Base-by-base conservation (phyloP, 2,329 filamentous ascomycete species). In the Aspergillus intermedius region DNA sequence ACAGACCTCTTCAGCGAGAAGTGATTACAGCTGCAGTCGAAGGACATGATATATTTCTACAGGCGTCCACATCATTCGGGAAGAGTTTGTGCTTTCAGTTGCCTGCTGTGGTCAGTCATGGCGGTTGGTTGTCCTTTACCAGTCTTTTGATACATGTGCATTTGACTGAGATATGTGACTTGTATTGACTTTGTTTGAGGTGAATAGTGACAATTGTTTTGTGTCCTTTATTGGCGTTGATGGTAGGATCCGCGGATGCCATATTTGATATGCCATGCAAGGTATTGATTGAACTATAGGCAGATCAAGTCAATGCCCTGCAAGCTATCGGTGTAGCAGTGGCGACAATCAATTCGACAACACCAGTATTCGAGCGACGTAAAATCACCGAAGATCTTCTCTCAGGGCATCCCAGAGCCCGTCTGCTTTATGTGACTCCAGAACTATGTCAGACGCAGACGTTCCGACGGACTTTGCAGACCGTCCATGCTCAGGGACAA, bases 31-130 rank as follows among this genome's bases (percentile, higher is more conserved):
- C 88, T 6, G 87, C 88, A 2, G 76, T 96, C 7, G 81, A 86
- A 48, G 86, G 88, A 13, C 78, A 91, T 54, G 91, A 97, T 83
- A 86, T 97, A 40, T 96, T 95, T 63, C 79, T 97, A 1, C 91
- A 96, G 69, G 91, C 91, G 19, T 74, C 74, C 2, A 77, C 74
- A 4, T 76, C 74, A 0, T 96, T 96, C 66, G 91, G 91, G 39
- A 96, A 96, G 69, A 94, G 88, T 62, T 69, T 96, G 46, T 96
- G 91, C 72, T 96, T 91, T 64, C 91, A 96, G 66, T 77, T 96
- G 1, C 91, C 91, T 7, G 91, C 91, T 21, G 83, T 96, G 28
- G 84, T 95, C 49, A 86, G 91, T 60, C 82, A 84, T 66, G 91
- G 91, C 55, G 89, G 87, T 90, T 73, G 62, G 84, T 79, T 30